Evolutionary conservation across 75 land plant species (phyloP).

Genomic region (Selaginella moellendorffii): DNA sequence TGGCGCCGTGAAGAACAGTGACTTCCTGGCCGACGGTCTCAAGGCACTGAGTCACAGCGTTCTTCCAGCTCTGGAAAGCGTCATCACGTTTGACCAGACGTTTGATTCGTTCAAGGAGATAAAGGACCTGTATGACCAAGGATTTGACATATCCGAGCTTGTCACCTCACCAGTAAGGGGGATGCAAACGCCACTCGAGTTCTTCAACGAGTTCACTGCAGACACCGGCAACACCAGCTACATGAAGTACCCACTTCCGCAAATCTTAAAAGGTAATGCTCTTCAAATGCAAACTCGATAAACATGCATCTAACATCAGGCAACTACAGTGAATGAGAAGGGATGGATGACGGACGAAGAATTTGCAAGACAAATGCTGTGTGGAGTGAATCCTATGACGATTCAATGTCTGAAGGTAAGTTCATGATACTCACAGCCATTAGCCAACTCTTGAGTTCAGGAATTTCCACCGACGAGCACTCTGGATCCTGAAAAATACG

Average conservation of each 20-base stretch:
- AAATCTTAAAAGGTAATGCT: slow-evolving; percentile 8
- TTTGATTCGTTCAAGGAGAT: background rate
- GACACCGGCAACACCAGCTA: background rate
- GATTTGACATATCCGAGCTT: background rate
- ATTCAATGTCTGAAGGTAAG: background rate
- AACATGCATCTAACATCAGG: background rate
- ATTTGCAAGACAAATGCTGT: background rate
- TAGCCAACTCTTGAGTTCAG: background rate
- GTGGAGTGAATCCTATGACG: background rate
- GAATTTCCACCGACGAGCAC: slow-evolving; percentile 17
- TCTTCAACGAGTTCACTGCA: background rate
- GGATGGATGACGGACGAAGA: background rate
- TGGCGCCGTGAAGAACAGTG: slow-evolving; percentile 8
- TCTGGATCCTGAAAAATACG: slow-evolving; percentile 22
- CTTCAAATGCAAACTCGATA: background rate
- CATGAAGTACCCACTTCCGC: slow-evolving; percentile 4
- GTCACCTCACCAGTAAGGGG: background rate
- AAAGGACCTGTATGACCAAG: background rate
- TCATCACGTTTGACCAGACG: background rate
- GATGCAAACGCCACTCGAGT: background rate
- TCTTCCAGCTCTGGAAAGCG: background rate
- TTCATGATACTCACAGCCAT: background rate
- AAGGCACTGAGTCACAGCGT: background rate
- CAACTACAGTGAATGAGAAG: background rate
- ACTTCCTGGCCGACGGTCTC: slow-evolving; percentile 1